These are phyloP conservation scores for Dendrobium nobile DNA, from an alignment of 106 monocot genomes.

Conservation along the genomic window DNA sequence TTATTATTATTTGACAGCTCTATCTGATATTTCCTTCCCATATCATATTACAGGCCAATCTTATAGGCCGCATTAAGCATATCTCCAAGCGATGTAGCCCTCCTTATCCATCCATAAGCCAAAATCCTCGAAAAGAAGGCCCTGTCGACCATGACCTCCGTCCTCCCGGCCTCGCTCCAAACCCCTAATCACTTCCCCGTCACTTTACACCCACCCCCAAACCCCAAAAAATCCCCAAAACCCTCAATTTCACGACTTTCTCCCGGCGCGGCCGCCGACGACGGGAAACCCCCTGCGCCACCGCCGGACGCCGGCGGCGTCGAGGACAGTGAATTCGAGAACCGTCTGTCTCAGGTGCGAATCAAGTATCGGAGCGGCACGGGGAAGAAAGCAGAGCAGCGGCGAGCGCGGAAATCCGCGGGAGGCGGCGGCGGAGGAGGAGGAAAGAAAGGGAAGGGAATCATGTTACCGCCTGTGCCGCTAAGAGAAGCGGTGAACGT, in stretches of 20 bases:
- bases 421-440: constrained; percentile 2
- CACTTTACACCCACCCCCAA: not conserved
- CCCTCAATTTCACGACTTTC: not conserved
- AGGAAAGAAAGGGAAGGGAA: constrained; percentile 18
- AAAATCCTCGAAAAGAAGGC: too few species aligned
- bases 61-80: too few species aligned
- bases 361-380: constrained; percentile 81
- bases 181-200: constrained; percentile 38
- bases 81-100: too few species aligned
- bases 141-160: constrained; percentile 1
- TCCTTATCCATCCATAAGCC: too few species aligned
- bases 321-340: constrained; percentile 42
- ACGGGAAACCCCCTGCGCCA: not conserved
- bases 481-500: constrained; percentile 35
- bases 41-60: too few species aligned
- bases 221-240: not conserved
- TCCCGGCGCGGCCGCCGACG: constrained; percentile 5
- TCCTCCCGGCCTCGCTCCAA: constrained; percentile 14
- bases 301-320: not conserved
- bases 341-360: constrained; percentile 43
- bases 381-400: constrained; percentile 76
- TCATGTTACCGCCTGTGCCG: constrained; percentile 67
- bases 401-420: constrained; percentile 33
- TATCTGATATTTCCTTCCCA: too few species aligned
- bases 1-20: too few species aligned